These are phyloP conservation scores for Haberlea rhodopensis DNA, from an alignment of 257 asterid genomes.

Conservation along the genomic window DNA sequence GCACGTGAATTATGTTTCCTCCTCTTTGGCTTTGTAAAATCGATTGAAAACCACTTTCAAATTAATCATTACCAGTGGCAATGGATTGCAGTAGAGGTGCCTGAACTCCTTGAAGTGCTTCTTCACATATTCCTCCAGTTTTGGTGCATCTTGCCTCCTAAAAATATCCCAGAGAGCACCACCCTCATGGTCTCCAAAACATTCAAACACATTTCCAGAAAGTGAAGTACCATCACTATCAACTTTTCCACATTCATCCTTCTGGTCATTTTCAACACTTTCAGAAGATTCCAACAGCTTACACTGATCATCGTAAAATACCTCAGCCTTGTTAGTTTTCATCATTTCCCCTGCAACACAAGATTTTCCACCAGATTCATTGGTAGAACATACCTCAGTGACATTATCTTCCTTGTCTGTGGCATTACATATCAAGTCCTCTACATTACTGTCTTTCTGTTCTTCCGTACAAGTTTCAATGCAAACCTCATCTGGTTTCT, in stretches of 20 bases:
- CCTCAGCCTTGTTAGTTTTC: constrained; percentile 16
- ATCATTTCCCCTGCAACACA: constrained; percentile 8
- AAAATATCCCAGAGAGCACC: constrained; percentile 97
- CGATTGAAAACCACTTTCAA: constrained; percentile 11
- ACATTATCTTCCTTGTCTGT: not conserved
- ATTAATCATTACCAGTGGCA: constrained; percentile 51
- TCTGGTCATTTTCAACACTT: constrained; percentile 21
- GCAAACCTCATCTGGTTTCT: constrained; percentile 16
- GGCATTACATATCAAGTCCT: constrained; percentile 9
- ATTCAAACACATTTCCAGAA: constrained; percentile 31
- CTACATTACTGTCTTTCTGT: constrained; percentile 14
- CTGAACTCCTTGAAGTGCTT: constrained; percentile 58
- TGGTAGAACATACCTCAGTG: constrained; percentile 18
- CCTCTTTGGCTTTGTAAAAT: not conserved
- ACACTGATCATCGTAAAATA: constrained; percentile 16
- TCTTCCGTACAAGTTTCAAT: constrained; percentile 17
- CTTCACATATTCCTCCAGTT: constrained; percentile 55
- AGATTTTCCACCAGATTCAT: constrained; percentile 19
- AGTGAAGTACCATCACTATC: constrained; percentile 19
- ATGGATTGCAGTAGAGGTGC: constrained; percentile 44
- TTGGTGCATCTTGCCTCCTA: constrained; percentile 79
- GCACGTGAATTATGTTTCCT: not conserved
- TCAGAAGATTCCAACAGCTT: constrained; percentile 25
- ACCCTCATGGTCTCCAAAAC: constrained; percentile 41
- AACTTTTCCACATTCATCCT: constrained; percentile 24